These are phyloP conservation scores for Trichophyton equinum DNA, from an alignment of 2,329 filamentous ascomycete species.

Conservation along the genomic window DNA sequence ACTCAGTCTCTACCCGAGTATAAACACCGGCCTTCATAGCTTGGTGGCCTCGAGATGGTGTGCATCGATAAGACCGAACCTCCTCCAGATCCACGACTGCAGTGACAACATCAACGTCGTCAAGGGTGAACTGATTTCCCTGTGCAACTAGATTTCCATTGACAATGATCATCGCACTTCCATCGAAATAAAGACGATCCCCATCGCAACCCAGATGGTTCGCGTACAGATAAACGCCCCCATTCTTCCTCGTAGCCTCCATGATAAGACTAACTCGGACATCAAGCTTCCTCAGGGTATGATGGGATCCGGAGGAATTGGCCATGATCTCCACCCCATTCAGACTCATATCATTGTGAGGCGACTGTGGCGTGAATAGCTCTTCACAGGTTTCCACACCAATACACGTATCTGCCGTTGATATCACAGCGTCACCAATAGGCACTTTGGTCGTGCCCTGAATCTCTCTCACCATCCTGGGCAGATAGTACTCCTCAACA, in stretches of 20 bases:
- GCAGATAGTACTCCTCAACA: slow-evolving; percentile 51
- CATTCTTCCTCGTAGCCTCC: slow-evolving; percentile 40
- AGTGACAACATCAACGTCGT: slow-evolving; percentile 50
- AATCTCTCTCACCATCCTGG: slow-evolving; percentile 44
- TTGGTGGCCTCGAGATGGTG: slow-evolving; percentile 21
- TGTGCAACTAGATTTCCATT: slow-evolving; percentile 35
- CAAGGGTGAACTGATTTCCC: slow-evolving; percentile 32
- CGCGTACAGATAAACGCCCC: slow-evolving; percentile 41
- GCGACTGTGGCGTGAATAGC: slow-evolving; percentile 44
- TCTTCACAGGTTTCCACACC: slow-evolving; percentile 40
- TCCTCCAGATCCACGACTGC: slow-evolving; percentile 58
- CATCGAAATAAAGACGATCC: slow-evolving; percentile 47
- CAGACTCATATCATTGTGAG: slow-evolving; percentile 47
- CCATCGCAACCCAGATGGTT: slow-evolving; percentile 47
- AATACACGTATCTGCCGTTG: slow-evolving; percentile 46
- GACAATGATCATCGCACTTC: slow-evolving; percentile 49
- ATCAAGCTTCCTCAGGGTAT: slow-evolving; percentile 54
- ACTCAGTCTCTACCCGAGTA: slow-evolving; percentile 21
- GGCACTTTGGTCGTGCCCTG: slow-evolving; percentile 43
- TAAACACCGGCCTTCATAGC: slow-evolving; percentile 17
- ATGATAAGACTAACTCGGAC: slow-evolving; percentile 50
- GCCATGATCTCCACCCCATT: slow-evolving; percentile 59
- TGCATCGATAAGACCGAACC: slow-evolving; percentile 37
- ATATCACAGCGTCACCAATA: slow-evolving; percentile 55
- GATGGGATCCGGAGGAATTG: slow-evolving; percentile 44